Conservation (phyloP, 2,329 filamentous ascomycete genomes). For the Fusarium sambucinum region DNA sequence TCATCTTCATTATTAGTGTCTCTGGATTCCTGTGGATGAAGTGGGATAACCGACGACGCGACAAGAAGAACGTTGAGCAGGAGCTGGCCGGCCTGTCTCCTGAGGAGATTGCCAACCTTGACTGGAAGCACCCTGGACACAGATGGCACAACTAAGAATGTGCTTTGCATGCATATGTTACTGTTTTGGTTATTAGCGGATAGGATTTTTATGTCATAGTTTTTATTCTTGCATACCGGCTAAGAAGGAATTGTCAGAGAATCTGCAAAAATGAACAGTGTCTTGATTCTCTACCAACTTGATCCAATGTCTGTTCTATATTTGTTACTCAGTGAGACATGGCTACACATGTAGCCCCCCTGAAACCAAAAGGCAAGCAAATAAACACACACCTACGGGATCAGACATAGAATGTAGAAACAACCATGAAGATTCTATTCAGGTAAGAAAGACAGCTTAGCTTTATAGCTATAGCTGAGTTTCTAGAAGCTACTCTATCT, state of each 20-base stretch:
- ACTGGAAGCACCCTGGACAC: conserved; percentile 77
- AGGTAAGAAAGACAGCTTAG: too few species aligned
- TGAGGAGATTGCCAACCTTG: conserved; percentile 68
- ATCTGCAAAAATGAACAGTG: conserved; percentile 4
- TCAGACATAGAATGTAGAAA: too few species aligned
- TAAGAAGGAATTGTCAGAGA: conserved; percentile 11
- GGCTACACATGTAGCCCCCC: too few species aligned
- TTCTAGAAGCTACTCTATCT: too few species aligned
- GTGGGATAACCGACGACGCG: conserved; percentile 70
- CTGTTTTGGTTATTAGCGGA: conserved; percentile 21
- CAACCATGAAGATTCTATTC: too few species aligned
- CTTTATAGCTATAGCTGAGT: too few species aligned
- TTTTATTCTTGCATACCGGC: conserved; percentile 16
- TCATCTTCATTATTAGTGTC: conserved; percentile 65
- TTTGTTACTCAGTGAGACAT: not conserved
- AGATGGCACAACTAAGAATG: conserved; percentile 62
- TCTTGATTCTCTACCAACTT: not conserved
- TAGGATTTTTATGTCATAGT: not conserved
- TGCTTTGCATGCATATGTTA: not conserved
- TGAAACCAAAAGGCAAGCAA: not conserved
- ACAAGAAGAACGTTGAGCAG: conserved; percentile 65
- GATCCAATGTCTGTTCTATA: not conserved
- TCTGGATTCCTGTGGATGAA: conserved; percentile 70
- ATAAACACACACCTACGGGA: not conserved
- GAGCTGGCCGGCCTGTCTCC: conserved; percentile 68